Evolutionary conservation across 2,329 filamentous ascomycete genomes (phyloP).

Genomic region (Pseudocercospora vitis): DNA sequence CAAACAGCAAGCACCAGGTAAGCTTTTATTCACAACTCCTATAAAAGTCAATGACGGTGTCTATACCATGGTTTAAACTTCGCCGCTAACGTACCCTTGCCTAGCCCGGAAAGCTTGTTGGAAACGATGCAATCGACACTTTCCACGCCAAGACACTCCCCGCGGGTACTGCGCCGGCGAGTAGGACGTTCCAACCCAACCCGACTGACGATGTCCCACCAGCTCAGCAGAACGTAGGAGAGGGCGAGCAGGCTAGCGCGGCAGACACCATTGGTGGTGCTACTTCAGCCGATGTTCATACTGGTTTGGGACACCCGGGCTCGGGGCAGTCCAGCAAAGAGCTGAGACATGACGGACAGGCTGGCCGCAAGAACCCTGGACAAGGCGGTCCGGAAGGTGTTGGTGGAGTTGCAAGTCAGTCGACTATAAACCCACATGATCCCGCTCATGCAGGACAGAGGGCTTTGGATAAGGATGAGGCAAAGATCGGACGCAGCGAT

Average conservation of each 20-base stretch:
- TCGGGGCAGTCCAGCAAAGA: conserved; percentile 52
- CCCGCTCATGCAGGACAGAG: conserved; percentile 41
- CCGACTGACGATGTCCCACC: conserved; percentile 40
- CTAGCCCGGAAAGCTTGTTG: conserved; percentile 60
- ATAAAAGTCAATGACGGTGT: conserved; percentile 1
- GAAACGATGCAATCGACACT: conserved; percentile 60
- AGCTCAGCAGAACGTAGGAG: conserved; percentile 43
- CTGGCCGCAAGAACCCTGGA: conserved; percentile 44
- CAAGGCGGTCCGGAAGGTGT: conserved; percentile 46
- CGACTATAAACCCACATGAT: conserved; percentile 34
- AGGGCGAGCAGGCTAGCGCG: conserved; percentile 45
- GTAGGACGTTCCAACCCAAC: conserved; percentile 49
- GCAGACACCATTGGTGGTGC: conserved; percentile 52
- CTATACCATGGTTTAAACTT: not conserved
- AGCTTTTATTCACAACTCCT: not conserved
- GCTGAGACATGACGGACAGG: conserved; percentile 48
- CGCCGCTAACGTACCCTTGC: conserved; percentile 51
- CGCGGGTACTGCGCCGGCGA: conserved; percentile 62
- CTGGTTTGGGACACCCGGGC: conserved; percentile 54
- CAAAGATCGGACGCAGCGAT: conserved; percentile 37
- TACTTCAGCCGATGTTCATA: conserved; percentile 56
- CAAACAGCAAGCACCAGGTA: conserved; percentile 12
- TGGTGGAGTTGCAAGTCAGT: conserved; percentile 34
- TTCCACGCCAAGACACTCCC: conserved; percentile 63
- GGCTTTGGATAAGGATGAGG: conserved; percentile 41